Conservation (phyloP, 305 asterid species). For the Fraxinus platypoda region DNA sequence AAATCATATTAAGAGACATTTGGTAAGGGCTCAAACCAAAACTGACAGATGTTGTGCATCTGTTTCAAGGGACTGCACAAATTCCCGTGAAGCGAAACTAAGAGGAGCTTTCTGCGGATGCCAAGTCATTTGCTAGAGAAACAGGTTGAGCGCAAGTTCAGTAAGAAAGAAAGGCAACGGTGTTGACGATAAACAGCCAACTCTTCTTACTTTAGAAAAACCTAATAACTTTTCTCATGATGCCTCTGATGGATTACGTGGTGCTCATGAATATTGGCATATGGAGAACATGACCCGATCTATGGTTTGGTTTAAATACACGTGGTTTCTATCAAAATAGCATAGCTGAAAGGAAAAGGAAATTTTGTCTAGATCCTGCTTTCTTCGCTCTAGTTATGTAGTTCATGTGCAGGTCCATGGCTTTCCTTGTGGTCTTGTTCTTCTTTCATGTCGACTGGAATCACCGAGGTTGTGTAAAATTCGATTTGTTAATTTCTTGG, state of each 20-base stretch:
- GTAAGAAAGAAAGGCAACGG: constrained; percentile 45
- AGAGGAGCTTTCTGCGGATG: constrained; percentile 32
- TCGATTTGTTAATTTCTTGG: neutral
- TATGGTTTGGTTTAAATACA: neutral
- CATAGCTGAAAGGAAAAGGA: neutral
- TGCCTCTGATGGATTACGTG: neutral
- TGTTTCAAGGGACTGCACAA: constrained; percentile 16
- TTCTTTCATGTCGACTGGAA: neutral
- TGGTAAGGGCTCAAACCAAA: constrained; percentile 44
- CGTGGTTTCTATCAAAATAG: neutral
- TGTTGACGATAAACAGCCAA: constrained; percentile 56
- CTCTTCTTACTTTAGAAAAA: constrained; percentile 65
- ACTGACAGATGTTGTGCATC: neutral
- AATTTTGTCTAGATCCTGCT: neutral
- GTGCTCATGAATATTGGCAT: no score
- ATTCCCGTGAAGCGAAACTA: constrained; percentile 37
- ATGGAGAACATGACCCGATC: no score
- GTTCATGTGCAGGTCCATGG: neutral
- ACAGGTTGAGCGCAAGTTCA: constrained; percentile 29
- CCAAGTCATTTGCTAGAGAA: constrained; percentile 29
- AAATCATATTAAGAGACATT: constrained; percentile 69
- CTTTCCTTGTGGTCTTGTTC: neutral
- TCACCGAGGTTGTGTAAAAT: neutral
- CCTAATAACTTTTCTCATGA: constrained; percentile 21
- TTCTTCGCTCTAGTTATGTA: neutral